Conservation (phyloP, 164 flowering plant species). For the Echeveria elegans region DNA sequence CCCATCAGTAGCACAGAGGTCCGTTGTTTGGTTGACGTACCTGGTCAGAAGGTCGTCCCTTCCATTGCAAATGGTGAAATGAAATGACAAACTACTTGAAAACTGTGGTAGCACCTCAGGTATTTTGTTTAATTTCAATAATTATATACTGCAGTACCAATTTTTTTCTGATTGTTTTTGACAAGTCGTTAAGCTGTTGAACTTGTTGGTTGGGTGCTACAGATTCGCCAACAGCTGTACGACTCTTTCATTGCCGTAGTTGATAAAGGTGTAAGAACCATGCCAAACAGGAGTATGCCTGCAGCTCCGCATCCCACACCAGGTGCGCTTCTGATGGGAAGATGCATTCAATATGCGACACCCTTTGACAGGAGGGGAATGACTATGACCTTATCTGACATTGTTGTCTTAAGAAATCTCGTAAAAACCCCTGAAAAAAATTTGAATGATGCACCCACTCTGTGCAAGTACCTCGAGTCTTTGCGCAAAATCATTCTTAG, state of each 20-base stretch:
- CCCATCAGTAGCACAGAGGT: slow-evolving; percentile 8
- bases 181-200: too few species aligned
- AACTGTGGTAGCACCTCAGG: slow-evolving; percentile 9
- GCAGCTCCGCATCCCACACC: slow-evolving; percentile 10
- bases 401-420: slow-evolving; percentile 8
- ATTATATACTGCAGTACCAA: neutral
- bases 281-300: slow-evolving; percentile 9
- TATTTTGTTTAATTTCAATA: neutral
- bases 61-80: slow-evolving; percentile 9
- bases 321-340: slow-evolving; percentile 8
- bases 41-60: slow-evolving; percentile 10
- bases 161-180: neutral
- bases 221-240: slow-evolving; percentile 7
- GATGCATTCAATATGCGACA: slow-evolving; percentile 12
- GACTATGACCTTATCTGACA: slow-evolving; percentile 9
- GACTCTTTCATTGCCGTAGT: slow-evolving; percentile 1
- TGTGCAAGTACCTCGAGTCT: slow-evolving; percentile 9
- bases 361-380: slow-evolving; percentile 11
- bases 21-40: slow-evolving; percentile 7
- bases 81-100: slow-evolving; percentile 9
- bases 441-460: slow-evolving; percentile 7
- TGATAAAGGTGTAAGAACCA: slow-evolving; percentile 9
- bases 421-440: slow-evolving; percentile 1
- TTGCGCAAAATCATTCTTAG: neutral
- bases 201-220: neutral